Base-by-base conservation (phyloP, 306 rosid species). In the Trichosanthes cucumerina region DNA sequence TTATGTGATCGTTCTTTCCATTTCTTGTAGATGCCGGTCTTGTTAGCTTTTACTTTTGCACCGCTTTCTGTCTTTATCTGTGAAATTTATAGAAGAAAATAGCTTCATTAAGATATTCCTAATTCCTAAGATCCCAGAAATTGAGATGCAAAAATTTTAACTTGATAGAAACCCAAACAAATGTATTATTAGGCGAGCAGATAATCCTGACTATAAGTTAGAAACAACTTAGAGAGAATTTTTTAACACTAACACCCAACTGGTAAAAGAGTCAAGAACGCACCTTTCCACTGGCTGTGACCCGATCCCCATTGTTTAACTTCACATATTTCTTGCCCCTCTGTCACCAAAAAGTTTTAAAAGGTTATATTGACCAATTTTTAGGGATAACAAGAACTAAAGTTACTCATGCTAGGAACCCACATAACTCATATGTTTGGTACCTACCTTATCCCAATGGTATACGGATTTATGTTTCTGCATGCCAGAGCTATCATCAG, bases 261-360 rank as follows among this genome's bases (percentile, higher is more conserved):
- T 24, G 3, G 47, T 52, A 15, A 33, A 56, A 10, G 59, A 36
- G 56, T 88, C 49, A 9, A n/a, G 28, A 19, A 65, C 47, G 73
- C 24, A 94, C 97, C 96, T 94, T 94, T 85, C 98, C 98, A 81
- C 88, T 94, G 70, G 98, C 97, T 70, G 92, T 88, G 83, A 94
- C 92, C 9, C 93, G 96, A 9, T 94, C 98, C 3, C 95, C 93
- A 66, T 84, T 88, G 81, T 90, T 94, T 81, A 94, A 83, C 86
- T 94, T 94, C 86, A 94, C 84, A 84, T 86, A 92, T 84, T 94
- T 94, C 81, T 94, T 94, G 86, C 96, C 65, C 79, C 91, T 89
- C 98, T 94, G 97, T 79, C 72, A 86, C 60, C 83, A 88, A 81
- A 74, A 59, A 73, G 78, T 39, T 83, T 71, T 39, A 72, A 54